phyloP scores from a whole-genome alignment of 352 stramenopile species.

The Elongisporangium senticosum region DNA sequence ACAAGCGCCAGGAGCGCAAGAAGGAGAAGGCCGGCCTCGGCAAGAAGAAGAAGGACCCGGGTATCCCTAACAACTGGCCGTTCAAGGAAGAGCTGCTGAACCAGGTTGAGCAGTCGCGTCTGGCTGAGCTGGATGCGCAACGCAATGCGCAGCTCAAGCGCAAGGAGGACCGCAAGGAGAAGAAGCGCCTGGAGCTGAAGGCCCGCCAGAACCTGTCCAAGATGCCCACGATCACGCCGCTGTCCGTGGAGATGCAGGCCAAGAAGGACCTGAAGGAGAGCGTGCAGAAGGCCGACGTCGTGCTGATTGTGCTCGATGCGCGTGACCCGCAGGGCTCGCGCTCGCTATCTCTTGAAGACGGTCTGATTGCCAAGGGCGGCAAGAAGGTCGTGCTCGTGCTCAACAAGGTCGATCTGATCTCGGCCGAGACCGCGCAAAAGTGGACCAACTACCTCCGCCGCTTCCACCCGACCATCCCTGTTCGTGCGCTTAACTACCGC shows the following conservation, averaged over 20 bases:
- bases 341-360: slow-evolving; percentile 92
- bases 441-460: slow-evolving; percentile 93
- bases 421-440: slow-evolving; percentile 85
- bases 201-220: slow-evolving; percentile 20
- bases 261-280: slow-evolving; percentile 77
- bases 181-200: slow-evolving; percentile 33
- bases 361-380: slow-evolving; percentile 89
- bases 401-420: slow-evolving; percentile 99
- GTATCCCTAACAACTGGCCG: slow-evolving; percentile 98
- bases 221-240: slow-evolving; percentile 33
- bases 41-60: slow-evolving; percentile 96
- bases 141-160: slow-evolving; percentile 52
- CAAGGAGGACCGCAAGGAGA: slow-evolving; percentile 68
- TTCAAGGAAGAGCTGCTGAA: slow-evolving; percentile 95
- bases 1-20: slow-evolving; percentile 94
- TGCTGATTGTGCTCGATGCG: slow-evolving; percentile 93
- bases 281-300: slow-evolving; percentile 55
- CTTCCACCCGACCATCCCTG: slow-evolving; percentile 93
- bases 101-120: slow-evolving; percentile 74
- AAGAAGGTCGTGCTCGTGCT: slow-evolving; percentile 98
- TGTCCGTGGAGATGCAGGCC: slow-evolving; percentile 70
- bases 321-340: slow-evolving; percentile 96
- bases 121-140: slow-evolving; percentile 65
- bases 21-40: slow-evolving; percentile 79
- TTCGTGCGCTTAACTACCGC: slow-evolving; percentile 64